phyloP scores from a whole-genome alignment of 768 basidiomycete species.

The Suillus occidentalis region DNA sequence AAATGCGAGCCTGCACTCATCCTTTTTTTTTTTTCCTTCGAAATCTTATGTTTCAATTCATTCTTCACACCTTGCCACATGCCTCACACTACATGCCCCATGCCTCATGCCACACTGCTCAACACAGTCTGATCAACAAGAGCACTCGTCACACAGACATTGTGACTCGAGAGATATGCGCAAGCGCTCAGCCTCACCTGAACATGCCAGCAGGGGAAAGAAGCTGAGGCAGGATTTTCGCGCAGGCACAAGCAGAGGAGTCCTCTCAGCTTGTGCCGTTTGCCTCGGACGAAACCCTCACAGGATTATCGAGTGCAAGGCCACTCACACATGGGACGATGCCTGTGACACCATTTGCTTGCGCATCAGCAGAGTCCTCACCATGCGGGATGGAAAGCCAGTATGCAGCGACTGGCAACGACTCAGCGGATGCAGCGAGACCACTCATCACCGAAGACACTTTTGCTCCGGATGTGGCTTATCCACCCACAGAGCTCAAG shows the following conservation, averaged over 20 bases:
- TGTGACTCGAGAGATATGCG: background rate
- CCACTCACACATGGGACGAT: constrained; percentile 25
- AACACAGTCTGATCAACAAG: background rate
- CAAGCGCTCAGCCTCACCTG: background rate
- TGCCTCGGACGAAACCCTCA: constrained; percentile 36
- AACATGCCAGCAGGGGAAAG: background rate
- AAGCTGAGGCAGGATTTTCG: background rate
- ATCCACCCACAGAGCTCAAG: constrained; percentile 8
- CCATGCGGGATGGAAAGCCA: background rate
- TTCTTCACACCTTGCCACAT: background rate
- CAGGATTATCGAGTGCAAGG: constrained; percentile 21
- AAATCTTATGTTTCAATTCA: no score
- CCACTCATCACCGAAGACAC: constrained; percentile 5
- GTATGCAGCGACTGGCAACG: constrained; percentile 19
- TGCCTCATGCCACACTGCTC: background rate
- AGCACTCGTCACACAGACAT: background rate
- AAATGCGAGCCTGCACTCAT: no score
- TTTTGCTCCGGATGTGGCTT: constrained; percentile 14
- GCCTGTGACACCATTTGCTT: constrained; percentile 17
- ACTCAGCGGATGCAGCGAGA: background rate
- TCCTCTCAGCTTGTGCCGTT: constrained; percentile 25
- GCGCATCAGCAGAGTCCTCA: constrained; percentile 8
- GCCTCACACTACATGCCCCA: background rate
- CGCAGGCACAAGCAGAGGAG: background rate
- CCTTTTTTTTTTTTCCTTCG: no score